Conservation (phyloP, 768 basidiomycete species). For the Lyophyllum semitale region DNA sequence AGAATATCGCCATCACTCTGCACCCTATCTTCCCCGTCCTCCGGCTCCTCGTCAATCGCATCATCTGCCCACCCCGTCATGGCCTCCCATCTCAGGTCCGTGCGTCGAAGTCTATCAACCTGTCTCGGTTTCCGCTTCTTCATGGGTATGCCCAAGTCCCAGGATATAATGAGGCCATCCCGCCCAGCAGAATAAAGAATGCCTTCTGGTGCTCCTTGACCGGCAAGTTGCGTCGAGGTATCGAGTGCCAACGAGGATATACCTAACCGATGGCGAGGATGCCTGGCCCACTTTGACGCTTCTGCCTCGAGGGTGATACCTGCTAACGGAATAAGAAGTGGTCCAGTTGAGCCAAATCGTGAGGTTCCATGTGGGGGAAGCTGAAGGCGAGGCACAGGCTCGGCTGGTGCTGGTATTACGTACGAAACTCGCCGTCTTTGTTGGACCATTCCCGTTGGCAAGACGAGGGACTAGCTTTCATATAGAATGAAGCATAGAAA, state of each 20-base stretch:
- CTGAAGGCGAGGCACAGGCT: slow-evolving; percentile 62
- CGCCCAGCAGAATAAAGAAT: slow-evolving; percentile 90
- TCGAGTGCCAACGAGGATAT: slow-evolving; percentile 89
- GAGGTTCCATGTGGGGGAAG: slow-evolving; percentile 68
- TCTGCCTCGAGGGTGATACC: slow-evolving; percentile 24
- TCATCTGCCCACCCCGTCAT: slow-evolving; percentile 87
- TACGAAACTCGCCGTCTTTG: slow-evolving; percentile 80
- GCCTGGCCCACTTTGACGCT: slow-evolving; percentile 30
- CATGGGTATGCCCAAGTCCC: slow-evolving; percentile 79
- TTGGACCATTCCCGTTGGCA: slow-evolving; percentile 36
- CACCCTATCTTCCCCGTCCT: slow-evolving; percentile 57
- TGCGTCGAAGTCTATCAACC: slow-evolving; percentile 21
- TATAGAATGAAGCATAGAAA: not conserved
- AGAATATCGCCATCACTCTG: slow-evolving; percentile 76
- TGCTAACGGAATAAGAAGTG: slow-evolving; percentile 56
- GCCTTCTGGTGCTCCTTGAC: slow-evolving; percentile 70
- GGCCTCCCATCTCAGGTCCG: slow-evolving; percentile 65
- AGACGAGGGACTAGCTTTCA: not conserved
- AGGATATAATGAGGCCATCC: slow-evolving; percentile 85
- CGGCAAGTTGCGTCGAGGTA: slow-evolving; percentile 74
- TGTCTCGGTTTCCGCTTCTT: slow-evolving; percentile 40
- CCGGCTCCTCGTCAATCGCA: slow-evolving; percentile 61
- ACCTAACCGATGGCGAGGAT: slow-evolving; percentile 86
- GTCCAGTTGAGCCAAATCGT: slow-evolving; percentile 68
- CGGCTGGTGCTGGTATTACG: slow-evolving; percentile 74